These are phyloP conservation scores for Artomyces pyxidatus DNA, from an alignment of 768 basidiomycete genomes.

Conservation along the genomic window DNA sequence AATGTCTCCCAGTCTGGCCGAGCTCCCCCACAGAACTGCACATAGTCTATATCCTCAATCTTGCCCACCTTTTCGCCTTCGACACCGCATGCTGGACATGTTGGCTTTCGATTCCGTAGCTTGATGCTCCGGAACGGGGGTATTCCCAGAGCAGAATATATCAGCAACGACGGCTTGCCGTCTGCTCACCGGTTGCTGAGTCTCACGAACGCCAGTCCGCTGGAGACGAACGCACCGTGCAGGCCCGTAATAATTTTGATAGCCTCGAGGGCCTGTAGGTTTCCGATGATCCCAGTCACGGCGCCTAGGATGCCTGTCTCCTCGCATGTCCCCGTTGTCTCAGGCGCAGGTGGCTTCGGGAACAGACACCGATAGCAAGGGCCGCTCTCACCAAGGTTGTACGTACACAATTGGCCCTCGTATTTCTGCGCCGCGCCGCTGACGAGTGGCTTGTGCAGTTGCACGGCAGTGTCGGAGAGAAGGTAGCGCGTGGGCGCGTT, in stretches of 20 bases:
- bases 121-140: conserved; percentile 80
- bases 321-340: conserved; percentile 68
- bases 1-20: conserved; percentile 55
- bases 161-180: conserved; percentile 51
- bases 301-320: conserved; percentile 84
- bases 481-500: conserved; percentile 90
- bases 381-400: conserved; percentile 58
- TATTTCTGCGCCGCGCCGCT: conserved; percentile 88
- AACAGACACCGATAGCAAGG: conserved; percentile 96
- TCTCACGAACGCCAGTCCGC: not conserved
- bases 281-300: conserved; percentile 86
- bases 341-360: conserved; percentile 65
- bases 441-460: conserved; percentile 72
- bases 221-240: conserved; percentile 38
- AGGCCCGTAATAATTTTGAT: conserved; percentile 70
- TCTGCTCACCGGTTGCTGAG: conserved; percentile 30
- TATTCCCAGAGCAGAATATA: conserved; percentile 63
- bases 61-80: conserved; percentile 34
- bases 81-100: conserved; percentile 70
- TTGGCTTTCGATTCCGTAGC: conserved; percentile 59
- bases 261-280: conserved; percentile 81
- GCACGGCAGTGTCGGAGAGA: conserved; percentile 78
- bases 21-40: conserved; percentile 77
- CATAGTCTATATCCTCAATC: conserved; percentile 64
- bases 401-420: conserved; percentile 74